phyloP scores from a whole-genome alignment of 352 stramenopile genomes.

The Sclerospora graminicola region DNA sequence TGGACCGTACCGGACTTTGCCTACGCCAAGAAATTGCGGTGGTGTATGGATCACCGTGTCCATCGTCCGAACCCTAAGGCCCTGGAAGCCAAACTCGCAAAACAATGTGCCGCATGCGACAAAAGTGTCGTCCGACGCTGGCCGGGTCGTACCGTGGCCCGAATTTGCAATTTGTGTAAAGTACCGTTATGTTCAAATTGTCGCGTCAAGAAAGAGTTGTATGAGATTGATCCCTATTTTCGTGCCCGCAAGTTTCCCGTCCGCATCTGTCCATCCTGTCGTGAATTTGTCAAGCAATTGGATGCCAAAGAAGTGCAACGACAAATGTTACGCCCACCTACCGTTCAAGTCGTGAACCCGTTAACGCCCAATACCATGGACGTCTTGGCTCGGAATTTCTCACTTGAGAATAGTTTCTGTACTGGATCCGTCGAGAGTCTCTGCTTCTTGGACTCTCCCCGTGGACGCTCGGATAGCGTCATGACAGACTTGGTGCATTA shows the following conservation, averaged over 20 bases:
- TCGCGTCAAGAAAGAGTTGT: conserved; percentile 12
- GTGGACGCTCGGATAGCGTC: conserved; percentile 14
- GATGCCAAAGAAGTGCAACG: conserved; percentile 21
- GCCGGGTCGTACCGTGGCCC: conserved; percentile 5
- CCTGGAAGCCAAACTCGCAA: conserved; percentile 14
- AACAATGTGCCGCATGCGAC: conserved; percentile 10
- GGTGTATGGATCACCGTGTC: conserved; percentile 22
- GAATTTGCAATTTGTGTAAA: conserved; percentile 18
- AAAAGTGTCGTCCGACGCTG: conserved; percentile 14
- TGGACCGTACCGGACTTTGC: conserved; percentile 23
- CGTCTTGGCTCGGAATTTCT: conserved; percentile 19
- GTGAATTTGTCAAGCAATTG: conserved; percentile 16
- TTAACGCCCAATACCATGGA: conserved; percentile 22
- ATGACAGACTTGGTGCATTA: conserved; percentile 21
- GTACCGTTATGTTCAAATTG: conserved; percentile 23
- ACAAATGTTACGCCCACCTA: conserved; percentile 14
- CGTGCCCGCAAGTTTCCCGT: conserved; percentile 16
- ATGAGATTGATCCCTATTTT: conserved; percentile 21
- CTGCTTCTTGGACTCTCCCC: conserved; percentile 17
- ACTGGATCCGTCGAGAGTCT: conserved; percentile 20
- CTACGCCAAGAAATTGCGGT: conserved; percentile 26
- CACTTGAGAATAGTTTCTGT: conserved; percentile 24
- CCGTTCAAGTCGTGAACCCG: conserved; percentile 9
- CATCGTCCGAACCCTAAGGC: conserved; percentile 19
- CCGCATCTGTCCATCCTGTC: conserved; percentile 17